Percentiles rank a stretch among this genome's conserved stretches.
Conservation (phyloP, 1,284 basidiomycete genomes). For the Moesziomyces sp. region DNA sequence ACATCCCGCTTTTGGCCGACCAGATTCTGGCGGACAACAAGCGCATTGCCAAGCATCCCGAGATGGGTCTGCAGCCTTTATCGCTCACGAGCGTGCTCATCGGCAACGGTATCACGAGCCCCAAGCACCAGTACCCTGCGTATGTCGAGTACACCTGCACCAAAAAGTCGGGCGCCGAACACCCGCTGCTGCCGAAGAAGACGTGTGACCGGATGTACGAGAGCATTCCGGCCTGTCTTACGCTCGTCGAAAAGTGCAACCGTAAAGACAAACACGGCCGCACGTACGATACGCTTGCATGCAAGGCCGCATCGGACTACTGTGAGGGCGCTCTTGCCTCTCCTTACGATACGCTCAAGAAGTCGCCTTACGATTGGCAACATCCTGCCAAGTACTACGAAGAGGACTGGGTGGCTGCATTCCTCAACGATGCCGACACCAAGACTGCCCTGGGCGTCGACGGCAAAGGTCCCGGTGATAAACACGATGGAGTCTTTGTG, state of each 20-base stretch:
- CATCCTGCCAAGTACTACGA: constrained; percentile 60
- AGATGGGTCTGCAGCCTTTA: constrained; percentile 56
- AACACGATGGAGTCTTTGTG: constrained; percentile 61
- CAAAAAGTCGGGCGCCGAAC: constrained; percentile 42
- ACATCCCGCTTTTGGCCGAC: constrained; percentile 59
- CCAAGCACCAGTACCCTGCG: constrained; percentile 60
- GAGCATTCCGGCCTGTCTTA: constrained; percentile 51
- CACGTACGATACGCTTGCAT: constrained; percentile 51
- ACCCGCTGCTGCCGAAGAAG: constrained; percentile 48
- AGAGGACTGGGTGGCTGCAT: constrained; percentile 59
- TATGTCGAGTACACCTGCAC: constrained; percentile 64
- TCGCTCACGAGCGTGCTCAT: constrained; percentile 60
- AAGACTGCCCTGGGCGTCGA: constrained; percentile 59
- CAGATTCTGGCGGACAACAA: constrained; percentile 64
- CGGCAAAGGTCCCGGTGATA: constrained; percentile 53
- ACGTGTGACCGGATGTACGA: constrained; percentile 55
- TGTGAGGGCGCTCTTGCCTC: constrained; percentile 55
- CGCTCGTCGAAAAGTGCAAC: constrained; percentile 63
- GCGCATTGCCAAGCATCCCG: constrained; percentile 48
- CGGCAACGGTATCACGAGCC: constrained; percentile 66
- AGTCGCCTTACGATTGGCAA: constrained; percentile 60
- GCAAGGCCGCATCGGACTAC: constrained; percentile 52
- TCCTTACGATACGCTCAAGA: constrained; percentile 56
- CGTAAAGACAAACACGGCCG: constrained; percentile 31
- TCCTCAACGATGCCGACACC: constrained; percentile 57